Base-by-base conservation (phyloP, 208 protist genomes). In the Trypanosoma cruzi region DNA sequence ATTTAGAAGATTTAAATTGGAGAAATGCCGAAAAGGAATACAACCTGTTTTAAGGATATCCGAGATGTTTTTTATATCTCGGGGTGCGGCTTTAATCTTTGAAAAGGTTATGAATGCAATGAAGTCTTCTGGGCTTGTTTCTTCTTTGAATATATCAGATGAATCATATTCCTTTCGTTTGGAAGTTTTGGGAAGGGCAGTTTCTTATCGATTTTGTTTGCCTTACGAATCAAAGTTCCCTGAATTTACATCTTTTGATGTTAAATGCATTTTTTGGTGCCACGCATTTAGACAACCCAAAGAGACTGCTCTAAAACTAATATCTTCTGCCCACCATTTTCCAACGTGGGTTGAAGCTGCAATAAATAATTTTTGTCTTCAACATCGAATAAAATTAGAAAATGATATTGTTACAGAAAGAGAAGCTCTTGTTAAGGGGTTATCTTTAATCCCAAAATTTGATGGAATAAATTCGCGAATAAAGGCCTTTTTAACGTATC, bases 191-290 rank as follows among this genome's bases (percentile, higher is more conserved):
- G 89, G 89, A 7, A 70, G 85, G 3, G 81, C 81, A 50, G 31
- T 90, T 46, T 92, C 89, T 24, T 85, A 79, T 67, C 71, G 73
- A n/a, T 87, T 88, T 68, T 73, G 86, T 29, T 79, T 91, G 52
- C 70, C 64, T 57, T 71, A 72, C 29, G 22, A 73, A 24, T 16
- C 29, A 50, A 62, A 40, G 58, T 50, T 62, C 42, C 63, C 71
- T 49, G 73, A 76, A 49, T 69, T 95, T 22, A 84, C 78, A 46
- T 31, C 78, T 4, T 68, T 71, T 34, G 89, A 95, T 70, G 71
- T 78, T 0, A 95, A 93, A 57, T 80, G 76, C 28, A 81, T 95
- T 70, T 49, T 95, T 44, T 95, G 89, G 89, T 69, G 81, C 11
- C 75, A 86, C 46, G 59, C 90, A 53, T 75, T 95, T 58, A 80